These are phyloP conservation scores for Pholiota adiposa DNA, from an alignment of 1,284 basidiomycete genomes.

Conservation along the genomic window DNA sequence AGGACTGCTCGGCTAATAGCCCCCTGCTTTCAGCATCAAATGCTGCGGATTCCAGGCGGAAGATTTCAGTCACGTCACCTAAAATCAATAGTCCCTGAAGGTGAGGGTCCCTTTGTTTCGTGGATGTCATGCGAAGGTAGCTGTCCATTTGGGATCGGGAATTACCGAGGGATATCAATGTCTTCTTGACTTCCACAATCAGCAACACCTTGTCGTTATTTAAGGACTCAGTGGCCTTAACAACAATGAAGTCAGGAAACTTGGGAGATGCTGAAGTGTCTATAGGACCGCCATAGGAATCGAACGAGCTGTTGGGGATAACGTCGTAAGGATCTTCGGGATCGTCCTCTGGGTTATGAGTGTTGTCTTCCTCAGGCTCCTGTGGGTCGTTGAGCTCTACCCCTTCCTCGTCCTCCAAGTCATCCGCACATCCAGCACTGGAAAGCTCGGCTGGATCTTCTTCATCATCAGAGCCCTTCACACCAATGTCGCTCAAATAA, in stretches of 20 bases:
- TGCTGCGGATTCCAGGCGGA: no score
- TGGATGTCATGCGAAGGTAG: background rate
- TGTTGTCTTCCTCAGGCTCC: background rate
- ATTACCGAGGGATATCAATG: background rate
- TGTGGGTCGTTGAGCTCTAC: background rate
- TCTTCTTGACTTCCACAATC: background rate
- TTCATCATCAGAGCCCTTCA: background rate
- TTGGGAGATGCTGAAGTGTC: no score
- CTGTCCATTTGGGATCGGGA: background rate
- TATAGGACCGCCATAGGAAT: background rate
- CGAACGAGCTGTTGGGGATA: no score
- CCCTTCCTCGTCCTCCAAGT: no score
- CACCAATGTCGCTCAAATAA: background rate
- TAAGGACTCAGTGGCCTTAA: background rate
- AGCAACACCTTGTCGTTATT: background rate
- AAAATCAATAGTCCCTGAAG: background rate
- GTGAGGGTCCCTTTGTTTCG: background rate
- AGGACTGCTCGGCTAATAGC: no score
- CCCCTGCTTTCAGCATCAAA: no score
- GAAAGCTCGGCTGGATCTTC: background rate
- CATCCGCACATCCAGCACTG: background rate
- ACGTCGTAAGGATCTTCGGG: background rate
- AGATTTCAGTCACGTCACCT: background rate
- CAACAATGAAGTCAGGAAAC: background rate
- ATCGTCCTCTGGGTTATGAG: background rate